These are phyloP conservation scores for Podospora didyma DNA, from an alignment of 495 filamentous ascomycete species.

Conservation along the genomic window DNA sequence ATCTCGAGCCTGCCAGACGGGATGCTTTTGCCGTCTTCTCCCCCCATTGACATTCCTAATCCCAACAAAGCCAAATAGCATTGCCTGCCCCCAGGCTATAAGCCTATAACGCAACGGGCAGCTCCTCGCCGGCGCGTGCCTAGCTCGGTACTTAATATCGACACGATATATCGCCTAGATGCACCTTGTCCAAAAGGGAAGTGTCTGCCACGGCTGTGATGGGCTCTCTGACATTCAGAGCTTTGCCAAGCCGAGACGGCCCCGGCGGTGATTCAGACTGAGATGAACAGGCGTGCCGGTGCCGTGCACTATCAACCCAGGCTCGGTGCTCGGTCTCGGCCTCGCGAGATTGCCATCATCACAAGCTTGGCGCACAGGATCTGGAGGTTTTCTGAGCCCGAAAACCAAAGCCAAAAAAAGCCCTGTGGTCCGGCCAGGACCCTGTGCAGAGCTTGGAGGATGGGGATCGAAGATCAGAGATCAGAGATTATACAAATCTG, in stretches of 20 bases:
- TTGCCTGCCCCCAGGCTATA: neutral
- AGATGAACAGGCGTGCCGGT: neutral
- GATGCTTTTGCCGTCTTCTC: neutral
- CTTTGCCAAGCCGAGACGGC: no score
- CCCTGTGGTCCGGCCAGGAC: no score
- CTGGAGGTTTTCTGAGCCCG: no score
- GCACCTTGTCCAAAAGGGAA: conserved; percentile 14
- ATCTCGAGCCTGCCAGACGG: neutral
- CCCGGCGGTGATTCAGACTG: neutral
- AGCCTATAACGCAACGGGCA: neutral
- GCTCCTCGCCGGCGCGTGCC: neutral
- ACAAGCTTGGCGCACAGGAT: no score
- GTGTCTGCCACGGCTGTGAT: neutral
- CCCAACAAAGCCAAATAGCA: neutral
- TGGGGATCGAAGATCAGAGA: no score
- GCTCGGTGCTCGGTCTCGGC: neutral
- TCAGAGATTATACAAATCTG: no score
- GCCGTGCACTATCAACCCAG: neutral
- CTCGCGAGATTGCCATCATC: no score
- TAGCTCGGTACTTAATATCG: conserved; percentile 12
- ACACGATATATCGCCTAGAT: conserved; percentile 4
- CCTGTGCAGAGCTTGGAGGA: no score
- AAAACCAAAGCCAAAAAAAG: neutral
- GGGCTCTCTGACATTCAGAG: neutral
- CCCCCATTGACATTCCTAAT: neutral